phyloP scores from a whole-genome alignment of 768 basidiomycete genomes.

The Pluteus cervinus region DNA sequence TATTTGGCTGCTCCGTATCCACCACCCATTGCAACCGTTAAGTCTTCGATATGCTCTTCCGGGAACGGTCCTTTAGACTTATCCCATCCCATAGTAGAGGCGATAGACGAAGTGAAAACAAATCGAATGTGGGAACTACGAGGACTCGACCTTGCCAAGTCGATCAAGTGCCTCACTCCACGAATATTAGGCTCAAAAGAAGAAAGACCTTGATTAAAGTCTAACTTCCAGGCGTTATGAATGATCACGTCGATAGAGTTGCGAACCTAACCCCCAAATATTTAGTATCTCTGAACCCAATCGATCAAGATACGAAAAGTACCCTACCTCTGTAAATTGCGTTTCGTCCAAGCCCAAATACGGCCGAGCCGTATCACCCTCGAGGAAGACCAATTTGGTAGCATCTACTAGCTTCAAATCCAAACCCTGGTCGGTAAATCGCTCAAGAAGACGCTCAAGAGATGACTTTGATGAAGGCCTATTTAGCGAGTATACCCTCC shows the following conservation, averaged over 20 bases:
- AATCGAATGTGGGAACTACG: slow-evolving; percentile 21
- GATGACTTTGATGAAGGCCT: slow-evolving; percentile 11
- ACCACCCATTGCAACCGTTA: slow-evolving; percentile 25
- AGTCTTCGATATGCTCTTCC: slow-evolving; percentile 25
- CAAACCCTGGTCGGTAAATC: slow-evolving; percentile 25
- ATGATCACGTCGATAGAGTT: slow-evolving; percentile 28
- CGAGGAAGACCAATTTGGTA: slow-evolving; percentile 26
- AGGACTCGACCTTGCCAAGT: slow-evolving; percentile 25
- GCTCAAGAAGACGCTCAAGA: slow-evolving; percentile 17
- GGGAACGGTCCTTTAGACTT: slow-evolving; percentile 22
- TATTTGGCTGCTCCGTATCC: slow-evolving; percentile 47
- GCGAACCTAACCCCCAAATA: slow-evolving; percentile 18
- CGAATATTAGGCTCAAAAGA: slow-evolving; percentile 46
- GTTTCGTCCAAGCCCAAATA: slow-evolving; percentile 21
- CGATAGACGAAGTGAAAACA: slow-evolving; percentile 36
- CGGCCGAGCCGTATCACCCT: slow-evolving; percentile 22
- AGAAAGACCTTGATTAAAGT: slow-evolving; percentile 40
- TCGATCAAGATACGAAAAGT: background rate
- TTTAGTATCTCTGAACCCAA: slow-evolving; percentile 11
- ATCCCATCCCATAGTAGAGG: slow-evolving; percentile 24
- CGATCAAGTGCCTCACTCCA: slow-evolving; percentile 40
- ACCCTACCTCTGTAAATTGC: slow-evolving; percentile 15
- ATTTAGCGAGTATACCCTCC: slow-evolving; percentile 27
- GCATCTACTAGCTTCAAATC: slow-evolving; percentile 18
- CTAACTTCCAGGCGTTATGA: slow-evolving; percentile 38